phyloP scores from a whole-genome alignment of 441 rosid species.

The California macrophylla region DNA sequence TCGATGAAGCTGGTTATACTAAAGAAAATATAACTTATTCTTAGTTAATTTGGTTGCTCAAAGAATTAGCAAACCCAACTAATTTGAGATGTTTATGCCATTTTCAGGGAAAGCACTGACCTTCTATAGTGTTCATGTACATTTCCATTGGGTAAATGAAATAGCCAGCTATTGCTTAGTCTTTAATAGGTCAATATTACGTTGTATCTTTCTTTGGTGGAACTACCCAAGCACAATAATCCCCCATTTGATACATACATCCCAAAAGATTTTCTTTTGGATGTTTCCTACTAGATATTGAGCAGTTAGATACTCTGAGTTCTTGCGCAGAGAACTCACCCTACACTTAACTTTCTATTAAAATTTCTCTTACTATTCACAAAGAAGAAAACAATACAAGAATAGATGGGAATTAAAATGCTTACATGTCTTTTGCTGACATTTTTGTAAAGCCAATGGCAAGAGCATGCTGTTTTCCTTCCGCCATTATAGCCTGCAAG shows the following conservation, averaged over 20 bases:
- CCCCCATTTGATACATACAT: background rate
- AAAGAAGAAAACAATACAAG: background rate
- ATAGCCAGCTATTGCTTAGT: background rate
- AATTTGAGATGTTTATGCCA: background rate
- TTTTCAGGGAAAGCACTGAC: background rate
- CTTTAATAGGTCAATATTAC: background rate
- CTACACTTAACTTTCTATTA: background rate
- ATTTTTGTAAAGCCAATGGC: slow-evolving; percentile 95
- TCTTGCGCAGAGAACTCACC: background rate
- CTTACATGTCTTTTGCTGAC: slow-evolving; percentile 97
- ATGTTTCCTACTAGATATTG: background rate
- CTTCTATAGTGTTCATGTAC: background rate
- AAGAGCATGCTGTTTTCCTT: slow-evolving; percentile 93
- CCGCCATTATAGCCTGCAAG: slow-evolving; percentile 90
- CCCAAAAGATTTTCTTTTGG: background rate
- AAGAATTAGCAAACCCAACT: background rate
- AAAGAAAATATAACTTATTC: too few species aligned
- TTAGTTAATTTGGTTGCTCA: too few species aligned
- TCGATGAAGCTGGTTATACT: too few species aligned
- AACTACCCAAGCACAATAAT: background rate
- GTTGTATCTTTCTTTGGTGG: background rate
- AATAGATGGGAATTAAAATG: slow-evolving; percentile 2
- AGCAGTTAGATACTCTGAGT: background rate
- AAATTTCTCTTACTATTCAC: background rate
- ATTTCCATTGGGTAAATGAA: background rate